Base-by-base conservation (phyloP, 257 asterid genomes). In the Jacaranda copaia region DNA sequence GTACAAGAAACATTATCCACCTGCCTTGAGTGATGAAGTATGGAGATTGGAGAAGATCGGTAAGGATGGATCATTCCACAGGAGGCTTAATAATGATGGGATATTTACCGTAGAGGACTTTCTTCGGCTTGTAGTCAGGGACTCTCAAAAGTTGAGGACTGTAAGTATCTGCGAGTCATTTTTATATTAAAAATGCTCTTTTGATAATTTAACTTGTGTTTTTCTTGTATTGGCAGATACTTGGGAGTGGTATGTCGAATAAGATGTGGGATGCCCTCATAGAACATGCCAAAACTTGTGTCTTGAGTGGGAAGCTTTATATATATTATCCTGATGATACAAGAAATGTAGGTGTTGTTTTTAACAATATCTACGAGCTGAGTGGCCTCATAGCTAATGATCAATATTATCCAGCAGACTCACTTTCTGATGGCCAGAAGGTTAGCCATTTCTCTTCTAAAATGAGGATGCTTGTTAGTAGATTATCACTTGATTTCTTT, bases 11-110 rank as follows among this genome's bases (percentile, higher is more conserved):
- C 99, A 96, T 77, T 96, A 93, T 69, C 99, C 99, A 57, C 99
- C 99, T 78, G 92, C 96, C 63, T 79, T 96, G 69, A 90, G 74
- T 82, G 99, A 96, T 63, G 99, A 96, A 0, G 97, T 96, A 25
- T 96, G 99, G 98, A 92, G 99, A 90, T 84, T 96, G 88, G 99
- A 96, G 90, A 96, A 93, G 86, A 96, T 95, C n/a, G 97, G 99
- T 76, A 96, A 96, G 84, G 99, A 96, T 79, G 99, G 99, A 51
- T 93, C 99, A 14, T 96, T 96, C 84, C 98, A 96, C 88, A 96
- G 89, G 88, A 90, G 97, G 90, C 90, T 96, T 68, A 96, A 85
- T 72, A 87, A 75, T 64, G 94, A 91, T 35, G 96, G 92, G 77
- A 89, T 96, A 85, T 85, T 89, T 87, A 73, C 87, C 9, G 99